Evolutionary conservation across 768 basidiomycete species (phyloP).

Genomic region (Psilocybe cyanescens): DNA sequence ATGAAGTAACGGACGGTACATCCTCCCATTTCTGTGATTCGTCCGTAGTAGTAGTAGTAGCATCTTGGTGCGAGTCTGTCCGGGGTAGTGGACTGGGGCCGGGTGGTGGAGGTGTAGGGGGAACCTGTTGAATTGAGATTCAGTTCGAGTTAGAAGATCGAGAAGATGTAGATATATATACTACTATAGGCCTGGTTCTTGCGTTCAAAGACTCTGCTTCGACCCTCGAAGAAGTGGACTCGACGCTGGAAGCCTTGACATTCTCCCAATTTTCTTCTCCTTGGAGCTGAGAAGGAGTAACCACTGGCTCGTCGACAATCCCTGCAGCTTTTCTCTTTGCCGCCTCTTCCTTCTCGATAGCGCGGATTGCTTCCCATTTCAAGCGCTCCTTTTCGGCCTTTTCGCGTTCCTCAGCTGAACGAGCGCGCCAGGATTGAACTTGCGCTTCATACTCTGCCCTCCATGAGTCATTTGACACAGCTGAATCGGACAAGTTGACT

Average conservation of each 20-base stretch:
- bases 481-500: conserved; percentile 17
- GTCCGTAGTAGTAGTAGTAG: conserved; percentile 33
- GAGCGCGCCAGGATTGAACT: conserved; percentile 69
- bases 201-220: conserved; percentile 3
- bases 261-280: conserved; percentile 23
- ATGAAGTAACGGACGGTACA: conserved; percentile 60
- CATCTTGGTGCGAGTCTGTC: conserved; percentile 39
- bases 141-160: neutral
- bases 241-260: conserved; percentile 15
- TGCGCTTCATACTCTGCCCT: conserved; percentile 72
- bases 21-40: conserved; percentile 77
- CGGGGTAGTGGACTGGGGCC: conserved; percentile 19
- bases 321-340: conserved; percentile 41
- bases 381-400: conserved; percentile 77
- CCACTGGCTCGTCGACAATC: conserved; percentile 24
- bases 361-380: conserved; percentile 71
- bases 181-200: neutral
- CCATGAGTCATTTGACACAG: conserved; percentile 52
- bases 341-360: conserved; percentile 50
- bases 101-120: conserved; percentile 18
- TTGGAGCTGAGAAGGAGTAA: conserved; percentile 16
- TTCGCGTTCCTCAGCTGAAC: conserved; percentile 71
- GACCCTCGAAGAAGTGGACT: conserved; percentile 11
- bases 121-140: conserved; percentile 15
- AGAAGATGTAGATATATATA: conserved; percentile 1